phyloP scores from a whole-genome alignment of 2,329 filamentous ascomycete species.

The Massarina eburnea region DNA sequence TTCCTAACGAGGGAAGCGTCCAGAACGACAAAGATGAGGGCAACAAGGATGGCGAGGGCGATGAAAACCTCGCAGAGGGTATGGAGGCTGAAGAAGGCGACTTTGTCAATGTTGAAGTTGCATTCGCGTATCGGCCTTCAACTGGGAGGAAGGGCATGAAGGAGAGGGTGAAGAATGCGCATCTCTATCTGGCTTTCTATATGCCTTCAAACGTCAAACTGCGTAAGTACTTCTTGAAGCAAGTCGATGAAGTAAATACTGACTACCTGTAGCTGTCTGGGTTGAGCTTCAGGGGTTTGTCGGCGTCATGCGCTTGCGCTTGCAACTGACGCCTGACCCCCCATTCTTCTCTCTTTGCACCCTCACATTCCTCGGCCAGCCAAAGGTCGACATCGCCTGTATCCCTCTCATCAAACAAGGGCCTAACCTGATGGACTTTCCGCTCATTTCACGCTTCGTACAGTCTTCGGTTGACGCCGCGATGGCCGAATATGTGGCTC shows the following conservation, averaged over 20 bases:
- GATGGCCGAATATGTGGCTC: conserved; percentile 73
- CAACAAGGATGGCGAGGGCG: conserved; percentile 28
- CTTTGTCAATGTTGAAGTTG: conserved; percentile 75
- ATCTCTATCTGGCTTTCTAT: conserved; percentile 72
- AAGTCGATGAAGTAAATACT: conserved; percentile 9
- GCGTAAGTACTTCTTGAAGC: conserved; percentile 38
- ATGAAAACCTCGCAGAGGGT: conserved; percentile 53
- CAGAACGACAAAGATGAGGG: conserved; percentile 40
- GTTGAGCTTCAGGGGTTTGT: conserved; percentile 73
- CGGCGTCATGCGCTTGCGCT: conserved; percentile 67
- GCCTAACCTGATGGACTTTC: conserved; percentile 74
- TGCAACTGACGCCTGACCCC: conserved; percentile 74
- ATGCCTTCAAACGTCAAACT: conserved; percentile 59
- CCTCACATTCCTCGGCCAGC: conserved; percentile 73
- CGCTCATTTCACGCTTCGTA: conserved; percentile 73
- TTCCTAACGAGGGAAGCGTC: conserved; percentile 48
- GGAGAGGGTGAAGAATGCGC: conserved; percentile 69
- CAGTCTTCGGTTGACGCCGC: conserved; percentile 74
- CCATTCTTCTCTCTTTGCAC: conserved; percentile 77
- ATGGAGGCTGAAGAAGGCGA: conserved; percentile 78
- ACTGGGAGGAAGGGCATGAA: conserved; percentile 62
- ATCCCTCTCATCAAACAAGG: conserved; percentile 69
- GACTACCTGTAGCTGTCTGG: conserved; percentile 60
- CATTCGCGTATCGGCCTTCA: conserved; percentile 70
- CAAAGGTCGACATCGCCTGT: conserved; percentile 70